Conservation (phyloP, 208 protist species). For the Crithidia mellificae region DNA sequence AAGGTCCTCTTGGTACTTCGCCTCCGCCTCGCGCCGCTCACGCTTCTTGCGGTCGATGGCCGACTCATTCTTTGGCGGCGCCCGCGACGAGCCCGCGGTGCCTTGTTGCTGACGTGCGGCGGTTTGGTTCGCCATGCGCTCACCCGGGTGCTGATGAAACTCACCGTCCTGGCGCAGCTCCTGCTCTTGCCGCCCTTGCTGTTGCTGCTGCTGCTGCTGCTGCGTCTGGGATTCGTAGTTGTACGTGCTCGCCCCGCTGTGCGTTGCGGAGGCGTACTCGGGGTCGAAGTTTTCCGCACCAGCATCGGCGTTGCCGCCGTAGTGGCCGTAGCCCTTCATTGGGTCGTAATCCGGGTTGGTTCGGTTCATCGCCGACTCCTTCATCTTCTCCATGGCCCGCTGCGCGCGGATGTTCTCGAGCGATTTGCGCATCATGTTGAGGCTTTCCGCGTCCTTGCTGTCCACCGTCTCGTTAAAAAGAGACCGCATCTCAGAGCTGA, state of each 20-base stretch:
- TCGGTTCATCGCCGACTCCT: conserved; percentile 74
- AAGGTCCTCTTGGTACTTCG: conserved; percentile 70
- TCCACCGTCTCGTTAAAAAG: conserved; percentile 74
- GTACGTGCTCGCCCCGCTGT: conserved; percentile 14
- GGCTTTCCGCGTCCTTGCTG: conserved; percentile 72
- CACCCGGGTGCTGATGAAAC: conserved; percentile 4
- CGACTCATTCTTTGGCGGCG: conserved; percentile 33
- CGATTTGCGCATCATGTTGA: conserved; percentile 87
- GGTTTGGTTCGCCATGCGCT: conserved; percentile 3
- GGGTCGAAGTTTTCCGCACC: conserved; percentile 55
- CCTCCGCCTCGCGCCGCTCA: conserved; percentile 63
- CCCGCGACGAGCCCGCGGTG: not conserved
- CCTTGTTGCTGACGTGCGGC: not conserved
- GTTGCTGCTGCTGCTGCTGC: not conserved
- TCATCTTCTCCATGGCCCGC: conserved; percentile 85
- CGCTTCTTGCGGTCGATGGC: conserved; percentile 51
- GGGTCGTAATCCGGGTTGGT: conserved; percentile 26
- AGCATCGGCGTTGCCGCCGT: conserved; percentile 42
- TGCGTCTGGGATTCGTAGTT: conserved; percentile 18
- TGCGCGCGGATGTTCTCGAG: conserved; percentile 84
- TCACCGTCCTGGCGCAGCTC: conserved; percentile 13
- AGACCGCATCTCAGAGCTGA: conserved; percentile 73
- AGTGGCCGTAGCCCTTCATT: conserved; percentile 47
- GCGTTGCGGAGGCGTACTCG: conserved; percentile 23
- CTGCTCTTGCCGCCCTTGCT: conserved; percentile 2